phyloP scores from a whole-genome alignment of 805 yeast species.

The Alloascoidea africana region DNA sequence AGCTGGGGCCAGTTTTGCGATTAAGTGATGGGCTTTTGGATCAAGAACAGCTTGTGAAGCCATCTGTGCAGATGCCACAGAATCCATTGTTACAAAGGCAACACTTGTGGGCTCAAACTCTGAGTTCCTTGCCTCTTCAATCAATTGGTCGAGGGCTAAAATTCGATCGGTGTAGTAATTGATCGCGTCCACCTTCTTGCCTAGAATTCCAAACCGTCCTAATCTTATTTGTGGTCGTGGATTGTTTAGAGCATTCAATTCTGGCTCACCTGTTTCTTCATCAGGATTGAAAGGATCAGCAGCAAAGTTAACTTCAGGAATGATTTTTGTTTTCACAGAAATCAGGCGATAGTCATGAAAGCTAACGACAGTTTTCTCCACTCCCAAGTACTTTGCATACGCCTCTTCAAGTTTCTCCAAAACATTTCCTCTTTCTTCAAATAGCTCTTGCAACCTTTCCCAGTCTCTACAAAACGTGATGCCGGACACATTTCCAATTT shows the following conservation, averaged over 20 bases:
- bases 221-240: constrained; percentile 47
- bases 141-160: constrained; percentile 55
- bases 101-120: constrained; percentile 76
- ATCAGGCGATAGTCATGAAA: background rate
- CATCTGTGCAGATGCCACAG: constrained; percentile 93
- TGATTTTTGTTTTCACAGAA: background rate
- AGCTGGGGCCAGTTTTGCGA: constrained; percentile 83
- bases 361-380: background rate
- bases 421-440: constrained; percentile 38
- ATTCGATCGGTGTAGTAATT: constrained; percentile 58
- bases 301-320: no score
- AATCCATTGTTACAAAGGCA: constrained; percentile 89
- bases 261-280: no score
- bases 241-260: no score
- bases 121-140: constrained; percentile 43
- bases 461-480: constrained; percentile 80
- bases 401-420: constrained; percentile 45
- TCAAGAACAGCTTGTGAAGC: constrained; percentile 91
- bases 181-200: constrained; percentile 68
- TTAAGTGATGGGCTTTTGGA: constrained; percentile 72
- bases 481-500: constrained; percentile 66
- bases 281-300: constrained; percentile 1
- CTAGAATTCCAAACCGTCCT: constrained; percentile 50
- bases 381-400: constrained; percentile 58
- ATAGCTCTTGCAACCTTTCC: constrained; percentile 55